phyloP scores from a whole-genome alignment of 192 early-diverging fungal genomes.

The Coemansia sp. region DNA sequence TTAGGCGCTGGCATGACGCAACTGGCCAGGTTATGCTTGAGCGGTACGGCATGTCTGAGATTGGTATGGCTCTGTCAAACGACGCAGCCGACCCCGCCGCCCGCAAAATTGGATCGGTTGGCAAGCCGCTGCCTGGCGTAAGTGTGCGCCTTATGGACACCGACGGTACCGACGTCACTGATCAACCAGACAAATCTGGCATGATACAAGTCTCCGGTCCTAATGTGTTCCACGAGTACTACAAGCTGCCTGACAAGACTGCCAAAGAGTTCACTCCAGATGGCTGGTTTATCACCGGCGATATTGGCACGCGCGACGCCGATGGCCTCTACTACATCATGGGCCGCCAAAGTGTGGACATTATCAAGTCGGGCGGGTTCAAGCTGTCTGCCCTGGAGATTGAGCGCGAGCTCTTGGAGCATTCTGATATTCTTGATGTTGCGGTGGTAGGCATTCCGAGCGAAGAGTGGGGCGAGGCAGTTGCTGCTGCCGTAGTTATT shows the following conservation, averaged over 20 bases:
- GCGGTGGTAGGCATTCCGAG: constrained; percentile 71
- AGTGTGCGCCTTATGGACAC: constrained; percentile 56
- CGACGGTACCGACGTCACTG: constrained; percentile 55
- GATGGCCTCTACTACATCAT: constrained; percentile 69
- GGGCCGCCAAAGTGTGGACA: constrained; percentile 78
- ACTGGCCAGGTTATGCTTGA: constrained; percentile 76
- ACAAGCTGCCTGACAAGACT: constrained; percentile 67
- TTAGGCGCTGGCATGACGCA: constrained; percentile 65
- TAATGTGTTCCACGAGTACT: constrained; percentile 78
- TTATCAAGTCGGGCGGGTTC: constrained; percentile 87
- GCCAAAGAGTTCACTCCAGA: constrained; percentile 65
- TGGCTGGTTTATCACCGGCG: constrained; percentile 82
- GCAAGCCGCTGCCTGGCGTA: constrained; percentile 71
- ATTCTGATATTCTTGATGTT: constrained; percentile 62
- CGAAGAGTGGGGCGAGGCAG: constrained; percentile 73
- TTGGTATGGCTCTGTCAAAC: constrained; percentile 84
- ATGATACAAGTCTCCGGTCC: constrained; percentile 72
- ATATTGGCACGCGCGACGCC: constrained; percentile 60
- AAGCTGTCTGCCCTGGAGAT: constrained; percentile 83
- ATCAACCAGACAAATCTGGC: constrained; percentile 54
- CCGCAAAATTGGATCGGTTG: constrained; percentile 61
- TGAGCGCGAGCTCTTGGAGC: constrained; percentile 72
- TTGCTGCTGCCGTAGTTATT: constrained; percentile 66
- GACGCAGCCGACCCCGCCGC: constrained; percentile 28
- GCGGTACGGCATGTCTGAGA: constrained; percentile 87